Evolutionary conservation across 1,284 basidiomycete species (phyloP).

Genomic region (Irpex sp.): DNA sequence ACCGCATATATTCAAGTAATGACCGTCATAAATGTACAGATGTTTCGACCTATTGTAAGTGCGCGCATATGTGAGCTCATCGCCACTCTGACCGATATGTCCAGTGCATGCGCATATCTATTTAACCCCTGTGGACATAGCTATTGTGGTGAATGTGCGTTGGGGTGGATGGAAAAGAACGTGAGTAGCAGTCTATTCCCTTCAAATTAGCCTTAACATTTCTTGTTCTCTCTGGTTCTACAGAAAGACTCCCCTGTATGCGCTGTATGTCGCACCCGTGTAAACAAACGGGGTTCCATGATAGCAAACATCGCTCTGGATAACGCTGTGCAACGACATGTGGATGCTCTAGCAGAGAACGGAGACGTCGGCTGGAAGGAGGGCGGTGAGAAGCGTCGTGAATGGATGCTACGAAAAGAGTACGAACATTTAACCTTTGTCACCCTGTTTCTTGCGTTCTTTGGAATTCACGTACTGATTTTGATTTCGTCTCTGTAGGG

Average conservation of each 20-base stretch:
- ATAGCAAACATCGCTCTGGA: slow-evolving; percentile 30
- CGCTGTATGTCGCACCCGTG: slow-evolving; percentile 25
- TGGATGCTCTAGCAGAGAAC: slow-evolving; percentile 22
- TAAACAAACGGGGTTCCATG: slow-evolving; percentile 21
- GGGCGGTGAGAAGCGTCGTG: slow-evolving; percentile 18
- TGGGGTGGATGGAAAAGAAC: slow-evolving; percentile 25
- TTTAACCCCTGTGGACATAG: slow-evolving; percentile 33
- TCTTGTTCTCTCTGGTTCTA: background rate
- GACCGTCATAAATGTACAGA: slow-evolving; percentile 15
- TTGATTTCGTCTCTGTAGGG: background rate
- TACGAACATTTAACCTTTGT: slow-evolving; percentile 13
- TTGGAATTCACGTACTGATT: background rate
- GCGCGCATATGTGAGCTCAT: background rate
- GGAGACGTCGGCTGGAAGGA: slow-evolving; percentile 26
- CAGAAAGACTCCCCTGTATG: slow-evolving; percentile 25
- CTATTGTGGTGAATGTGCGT: slow-evolving; percentile 30
- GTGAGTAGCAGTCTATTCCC: slow-evolving; percentile 13
- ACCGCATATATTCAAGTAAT: background rate
- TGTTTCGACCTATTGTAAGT: slow-evolving; percentile 31
- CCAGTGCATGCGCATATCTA: slow-evolving; percentile 26
- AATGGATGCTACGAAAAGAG: slow-evolving; percentile 27
- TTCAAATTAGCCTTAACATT: background rate
- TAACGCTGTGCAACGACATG: slow-evolving; percentile 26
- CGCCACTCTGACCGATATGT: background rate
- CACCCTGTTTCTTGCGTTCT: background rate